Conservation (phyloP, 2,329 filamentous ascomycete genomes). For the Nannizziopsis barbatae region DNA sequence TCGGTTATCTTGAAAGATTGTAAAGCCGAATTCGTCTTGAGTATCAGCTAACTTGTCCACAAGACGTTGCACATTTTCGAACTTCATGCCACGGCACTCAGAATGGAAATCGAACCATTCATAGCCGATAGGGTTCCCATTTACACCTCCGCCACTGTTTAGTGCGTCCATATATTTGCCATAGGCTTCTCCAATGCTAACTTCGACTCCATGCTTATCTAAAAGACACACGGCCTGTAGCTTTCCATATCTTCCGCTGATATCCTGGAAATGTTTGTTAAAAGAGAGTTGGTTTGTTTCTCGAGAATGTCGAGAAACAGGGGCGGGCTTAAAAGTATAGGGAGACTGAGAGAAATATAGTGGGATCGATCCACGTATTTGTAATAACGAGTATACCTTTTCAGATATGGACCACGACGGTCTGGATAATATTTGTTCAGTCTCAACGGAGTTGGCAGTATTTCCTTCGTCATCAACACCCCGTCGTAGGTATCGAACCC, state of each 20-base stretch:
- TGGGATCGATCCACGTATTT: conserved; percentile 82
- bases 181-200: conserved; percentile 66
- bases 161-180: conserved; percentile 55
- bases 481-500: conserved; percentile 76
- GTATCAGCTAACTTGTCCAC: conserved; percentile 57
- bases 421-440: conserved; percentile 79
- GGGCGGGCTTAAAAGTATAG: conserved; percentile 81
- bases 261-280: conserved; percentile 61
- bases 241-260: conserved; percentile 59
- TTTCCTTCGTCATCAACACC: conserved; percentile 84
- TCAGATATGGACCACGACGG: conserved; percentile 50
- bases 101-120: conserved; percentile 98
- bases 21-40: conserved; percentile 63
- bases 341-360: conserved; percentile 92
- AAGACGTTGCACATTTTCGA: conserved; percentile 80
- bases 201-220: conserved; percentile 76
- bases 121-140: conserved; percentile 50
- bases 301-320: conserved; percentile 67
- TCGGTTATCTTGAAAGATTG: conserved; percentile 43
- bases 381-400: conserved; percentile 71
- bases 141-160: conserved; percentile 50
- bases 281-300: conserved; percentile 70
- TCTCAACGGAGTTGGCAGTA: conserved; percentile 84
- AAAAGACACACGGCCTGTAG: conserved; percentile 75
- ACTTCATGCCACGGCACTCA: conserved; percentile 91